Conservation (phyloP, 768 basidiomycete species). For the Auricularia sp. region DNA sequence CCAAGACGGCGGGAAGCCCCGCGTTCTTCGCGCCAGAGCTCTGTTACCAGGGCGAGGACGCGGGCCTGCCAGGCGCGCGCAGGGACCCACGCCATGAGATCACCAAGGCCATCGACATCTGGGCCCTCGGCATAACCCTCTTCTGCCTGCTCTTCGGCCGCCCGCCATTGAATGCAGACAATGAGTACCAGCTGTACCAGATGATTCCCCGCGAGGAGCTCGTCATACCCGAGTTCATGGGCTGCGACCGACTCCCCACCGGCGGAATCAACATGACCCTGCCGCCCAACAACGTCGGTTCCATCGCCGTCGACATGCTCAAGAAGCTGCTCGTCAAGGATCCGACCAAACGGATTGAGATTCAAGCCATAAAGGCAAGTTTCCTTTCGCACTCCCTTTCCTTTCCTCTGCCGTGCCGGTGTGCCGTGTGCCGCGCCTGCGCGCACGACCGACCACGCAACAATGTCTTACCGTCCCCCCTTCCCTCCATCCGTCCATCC, state of each 20-base stretch:
- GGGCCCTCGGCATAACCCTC: slow-evolving; percentile 94
- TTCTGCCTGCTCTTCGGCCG: slow-evolving; percentile 88
- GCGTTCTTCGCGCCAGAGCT: slow-evolving; percentile 96
- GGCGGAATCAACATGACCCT: slow-evolving; percentile 45
- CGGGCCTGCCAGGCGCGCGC: slow-evolving; percentile 19
- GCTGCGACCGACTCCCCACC: slow-evolving; percentile 53
- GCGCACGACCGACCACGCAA: background rate
- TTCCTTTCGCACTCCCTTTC: slow-evolving; percentile 14
- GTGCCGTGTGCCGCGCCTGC: slow-evolving; percentile 16
- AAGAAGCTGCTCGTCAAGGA: slow-evolving; percentile 76
- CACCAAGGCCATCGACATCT: slow-evolving; percentile 91
- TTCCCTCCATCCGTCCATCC: slow-evolving; percentile 2
- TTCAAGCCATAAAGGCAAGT: slow-evolving; percentile 74
- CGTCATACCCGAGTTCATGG: slow-evolving; percentile 58
- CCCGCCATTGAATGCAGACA: slow-evolving; percentile 38
- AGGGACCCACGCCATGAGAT: slow-evolving; percentile 38
- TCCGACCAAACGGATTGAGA: slow-evolving; percentile 56
- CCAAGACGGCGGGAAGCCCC: slow-evolving; percentile 89
- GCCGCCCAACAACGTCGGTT: slow-evolving; percentile 34
- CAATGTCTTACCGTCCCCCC: background rate
- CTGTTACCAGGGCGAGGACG: slow-evolving; percentile 47
- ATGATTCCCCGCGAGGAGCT: slow-evolving; percentile 74
- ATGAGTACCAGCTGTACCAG: slow-evolving; percentile 70
- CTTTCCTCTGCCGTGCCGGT: slow-evolving; percentile 17
- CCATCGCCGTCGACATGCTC: slow-evolving; percentile 60